Base-by-base conservation (phyloP, 2,329 filamentous ascomycete genomes). In the Neofusicoccum ribis region DNA sequence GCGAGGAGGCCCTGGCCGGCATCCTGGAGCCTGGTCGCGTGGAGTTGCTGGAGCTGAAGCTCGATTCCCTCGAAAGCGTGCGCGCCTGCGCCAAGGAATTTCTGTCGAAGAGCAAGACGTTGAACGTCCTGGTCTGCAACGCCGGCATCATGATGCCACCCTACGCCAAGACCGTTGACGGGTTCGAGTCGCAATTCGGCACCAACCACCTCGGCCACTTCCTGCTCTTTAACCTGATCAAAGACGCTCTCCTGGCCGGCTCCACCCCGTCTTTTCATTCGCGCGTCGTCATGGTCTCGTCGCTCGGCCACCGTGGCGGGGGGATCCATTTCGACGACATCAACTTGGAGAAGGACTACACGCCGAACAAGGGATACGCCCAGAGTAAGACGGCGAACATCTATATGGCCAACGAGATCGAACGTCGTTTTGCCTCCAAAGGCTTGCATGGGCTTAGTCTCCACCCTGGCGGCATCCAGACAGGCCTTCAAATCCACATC, bases 201-300 rank as follows among this genome's bases (percentile, higher is more conserved):
- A 80, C 77, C 2, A 83, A 83, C 66, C 78, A 83, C 68, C 65
- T 83, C 59, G 80, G 78, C 7, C 80, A 80, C 65, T 79, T 78
- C 14, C 67, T 83, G 0, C 68, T 84, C 6, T 82, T 77, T 12
- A 79, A 78, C 37, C 70, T 82, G 1, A 72, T 85, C 0, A 69
- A 81, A 11, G 79, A 78, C 0, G 73, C 72, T 0, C 70, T 84
- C 17, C 70, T 77, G 12, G 69, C 74, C 37, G 41, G 41, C n/a
- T 47, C 56, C 43, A 36, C 56, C 2, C 27, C 56, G n/a, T 78
- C 80, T 1, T 49, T 69, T 1, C 71, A 70, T 3, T 71, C 64
- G 9, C 64, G 73, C 8, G 68, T 77, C 1, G 63, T 77, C 43
- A 74, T 74, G 46, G 59, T 77, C 11, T 73, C 70, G 5, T 69